Evolutionary conservation across 345 rosid genomes (phyloP), one percentile per base, ranked within the genome.

Genomic region (Lumnitzera littorea): DNA sequence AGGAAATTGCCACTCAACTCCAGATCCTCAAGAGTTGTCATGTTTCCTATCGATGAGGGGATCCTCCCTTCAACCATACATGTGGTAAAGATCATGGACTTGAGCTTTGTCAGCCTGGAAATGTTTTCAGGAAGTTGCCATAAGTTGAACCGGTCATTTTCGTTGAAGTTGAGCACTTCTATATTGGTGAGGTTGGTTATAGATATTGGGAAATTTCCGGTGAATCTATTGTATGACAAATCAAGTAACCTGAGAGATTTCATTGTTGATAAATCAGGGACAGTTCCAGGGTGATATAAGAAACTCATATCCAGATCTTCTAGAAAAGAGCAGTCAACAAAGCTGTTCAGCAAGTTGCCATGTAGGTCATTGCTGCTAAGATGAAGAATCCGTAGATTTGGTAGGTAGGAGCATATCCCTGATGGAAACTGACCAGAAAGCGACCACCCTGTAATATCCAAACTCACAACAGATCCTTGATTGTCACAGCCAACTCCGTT

Each of bases 11-110:
- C 98, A 55, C 80, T 75, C 59, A 92, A 74, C 59, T 92, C 96
- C 27, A 92, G 92, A 74, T 92, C 98, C 24, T 78, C 70, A 61
- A 92, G 90, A 24, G 89, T 82, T n/a, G 84, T 83, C 91, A 89
- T 72, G 69, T 82, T 81, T 25, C 96, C 98, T 23, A 92, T 79
- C 36, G 91, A 78, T 46, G 75, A 64, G 1, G 98, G 98, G 62
- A 87, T 87, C 24, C 62, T 73, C 63, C 96, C 98, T 12, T 66
- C 43, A 55, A 80, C 53, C 77, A 25, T 71, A 76, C 96, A 89
- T 5, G 96, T 89, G 50, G 78, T 70, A 62, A 92, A 62, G 56
- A 89, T 67, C 91, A 92, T 79, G 27, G 61, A 62, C 64, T 72
- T 76, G 63, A 92, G 88, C 72, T 82, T 89, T 15, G 57, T 75